These are phyloP conservation scores for Tylopilus sp. DNA, from an alignment of 768 basidiomycete species.

Conservation along the genomic window DNA sequence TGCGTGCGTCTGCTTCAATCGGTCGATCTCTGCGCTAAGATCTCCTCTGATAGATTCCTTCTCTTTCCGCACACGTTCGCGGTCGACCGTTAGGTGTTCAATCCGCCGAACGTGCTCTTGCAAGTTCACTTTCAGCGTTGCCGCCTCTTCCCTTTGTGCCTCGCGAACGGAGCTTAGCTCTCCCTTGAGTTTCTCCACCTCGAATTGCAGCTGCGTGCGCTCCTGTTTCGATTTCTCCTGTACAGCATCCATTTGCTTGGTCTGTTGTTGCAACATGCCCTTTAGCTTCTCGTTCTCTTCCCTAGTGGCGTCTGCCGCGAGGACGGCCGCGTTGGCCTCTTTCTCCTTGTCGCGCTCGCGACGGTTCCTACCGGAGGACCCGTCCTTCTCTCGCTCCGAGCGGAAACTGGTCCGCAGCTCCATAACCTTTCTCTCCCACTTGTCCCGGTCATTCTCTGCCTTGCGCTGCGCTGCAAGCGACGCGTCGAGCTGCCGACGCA, in stretches of 20 bases:
- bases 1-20: slow-evolving; percentile 11
- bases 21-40: slow-evolving; percentile 24
- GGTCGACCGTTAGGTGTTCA: slow-evolving; percentile 19
- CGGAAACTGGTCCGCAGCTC: slow-evolving; percentile 14
- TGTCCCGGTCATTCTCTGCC: slow-evolving; percentile 17
- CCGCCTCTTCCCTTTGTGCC: slow-evolving; percentile 12
- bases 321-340: not conserved
- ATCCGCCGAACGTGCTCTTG: slow-evolving; percentile 20
- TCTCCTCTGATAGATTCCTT: slow-evolving; percentile 14
- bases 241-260: slow-evolving; percentile 8
- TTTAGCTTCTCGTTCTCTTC: slow-evolving; percentile 27
- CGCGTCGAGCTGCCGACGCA: slow-evolving; percentile 13
- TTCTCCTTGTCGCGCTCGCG: slow-evolving; percentile 20
- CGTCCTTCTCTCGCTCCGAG: slow-evolving; percentile 17
- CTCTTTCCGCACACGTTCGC: slow-evolving; percentile 25
- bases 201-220: slow-evolving; percentile 8
- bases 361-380: slow-evolving; percentile 7
- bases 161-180: slow-evolving; percentile 9
- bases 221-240: slow-evolving; percentile 13
- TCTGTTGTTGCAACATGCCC: slow-evolving; percentile 15
- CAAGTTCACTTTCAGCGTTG: slow-evolving; percentile 14
- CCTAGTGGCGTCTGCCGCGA: slow-evolving; percentile 8
- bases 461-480: slow-evolving; percentile 13
- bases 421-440: slow-evolving; percentile 20
- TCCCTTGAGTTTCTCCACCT: slow-evolving; percentile 11